Conservation (phyloP, 2,329 filamentous ascomycete species). For the Cephalotrichum gorgonifer region DNA sequence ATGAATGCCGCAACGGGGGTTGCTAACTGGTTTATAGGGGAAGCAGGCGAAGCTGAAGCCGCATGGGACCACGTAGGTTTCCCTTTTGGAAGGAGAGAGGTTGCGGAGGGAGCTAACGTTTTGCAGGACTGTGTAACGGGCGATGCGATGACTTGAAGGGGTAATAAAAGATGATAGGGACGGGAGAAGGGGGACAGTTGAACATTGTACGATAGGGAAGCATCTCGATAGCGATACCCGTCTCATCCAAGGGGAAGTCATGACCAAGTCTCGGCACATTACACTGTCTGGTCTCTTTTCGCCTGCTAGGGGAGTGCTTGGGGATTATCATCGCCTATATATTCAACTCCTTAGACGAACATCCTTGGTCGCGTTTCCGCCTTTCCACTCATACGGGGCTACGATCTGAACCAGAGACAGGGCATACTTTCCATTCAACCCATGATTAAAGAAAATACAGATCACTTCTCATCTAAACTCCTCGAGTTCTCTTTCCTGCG, state of each 20-base stretch:
- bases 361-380: no score
- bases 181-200: neutral
- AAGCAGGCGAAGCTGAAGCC: neutral
- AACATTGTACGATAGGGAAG: neutral
- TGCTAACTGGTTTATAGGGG: neutral
- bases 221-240: neutral
- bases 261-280: neutral
- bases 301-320: neutral
- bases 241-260: neutral
- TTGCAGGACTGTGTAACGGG: neutral
- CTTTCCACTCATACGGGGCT: no score
- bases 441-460: no score
- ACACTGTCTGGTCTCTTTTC: neutral
- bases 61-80: neutral
- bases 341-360: no score
- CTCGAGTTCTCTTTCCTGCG: no score
- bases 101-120: neutral
- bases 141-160: neutral
- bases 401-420: no score
- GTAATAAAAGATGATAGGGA: neutral
- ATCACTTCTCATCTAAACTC: no score
- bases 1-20: neutral
- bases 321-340: no score
- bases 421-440: no score
- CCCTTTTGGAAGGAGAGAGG: neutral